Base-by-base conservation (phyloP, 192 early-diverging fungal genomes). In the Irineochytrium annulatum region DNA sequence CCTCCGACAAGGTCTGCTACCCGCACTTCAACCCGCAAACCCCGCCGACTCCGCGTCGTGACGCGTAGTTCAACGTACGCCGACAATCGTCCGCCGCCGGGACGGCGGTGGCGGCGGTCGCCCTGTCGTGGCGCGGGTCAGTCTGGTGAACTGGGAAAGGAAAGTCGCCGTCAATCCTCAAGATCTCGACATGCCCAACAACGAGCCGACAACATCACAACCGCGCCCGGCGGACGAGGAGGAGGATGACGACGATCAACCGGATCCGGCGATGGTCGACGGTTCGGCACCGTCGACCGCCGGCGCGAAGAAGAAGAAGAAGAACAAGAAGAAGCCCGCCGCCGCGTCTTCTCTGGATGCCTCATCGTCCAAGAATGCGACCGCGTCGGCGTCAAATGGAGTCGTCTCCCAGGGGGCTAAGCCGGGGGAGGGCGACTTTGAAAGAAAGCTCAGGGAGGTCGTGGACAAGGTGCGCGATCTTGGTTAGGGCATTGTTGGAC, bases 261-360 rank as follows among this genome's bases (percentile, higher is more conserved):
- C 24, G 49, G 49, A 20, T 20, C 17, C 16, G 29, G 29, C 14
- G 17, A 24, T 8, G 31, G 53, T 17, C 31, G 29, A 14, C 20
- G 49, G 17, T 28, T n/a, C 26, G 14, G 35, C n/a, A 20, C n/a
- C 11, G 28, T 34, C n/a, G 14, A 24, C 11, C 3, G 32, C 26
- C n/a, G 35, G 24, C 17, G 35, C 31, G 53, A 55, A 55, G 53
- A 55, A 55, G 29, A 55, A 55, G 53, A 55, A 55, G 29, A 55
- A 34, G 32, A 33, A 24, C 22, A 55, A 55, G 53, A 55, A 55
- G 29, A 55, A 55, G 32, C 31, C 26, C 14, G n/a, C 22, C 13
- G 53, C 29, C 32, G 53, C 14, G 31, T 14, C 13, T 11, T n/a
- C 13, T 11, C 48, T n/a, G 48, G 13, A n/a, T n/a, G 13, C 48